Conservation (phyloP, 2,329 filamentous ascomycete species). For the Alternaria tenuissima region DNA sequence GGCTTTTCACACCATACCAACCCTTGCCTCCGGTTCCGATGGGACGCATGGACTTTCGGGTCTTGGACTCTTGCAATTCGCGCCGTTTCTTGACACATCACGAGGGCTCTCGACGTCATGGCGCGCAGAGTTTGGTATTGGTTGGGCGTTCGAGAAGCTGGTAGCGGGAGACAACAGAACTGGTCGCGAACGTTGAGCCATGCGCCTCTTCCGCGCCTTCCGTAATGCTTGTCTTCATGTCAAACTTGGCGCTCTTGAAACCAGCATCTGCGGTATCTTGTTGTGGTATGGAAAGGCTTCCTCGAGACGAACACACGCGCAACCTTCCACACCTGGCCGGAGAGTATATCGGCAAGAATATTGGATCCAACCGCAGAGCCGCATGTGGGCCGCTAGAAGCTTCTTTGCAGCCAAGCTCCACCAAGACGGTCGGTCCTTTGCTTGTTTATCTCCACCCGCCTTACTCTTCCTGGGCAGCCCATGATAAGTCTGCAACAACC, state of each 20-base stretch:
- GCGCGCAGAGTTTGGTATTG: conserved; percentile 1
- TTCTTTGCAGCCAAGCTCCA: conserved; percentile 42
- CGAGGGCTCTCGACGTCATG: conserved; percentile 11
- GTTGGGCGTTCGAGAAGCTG: conserved; percentile 5
- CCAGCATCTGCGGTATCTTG: neutral
- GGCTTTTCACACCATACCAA: conserved; percentile 4
- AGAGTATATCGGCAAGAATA: conserved; percentile 22
- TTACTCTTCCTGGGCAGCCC: conserved; percentile 22
- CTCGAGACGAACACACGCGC: conserved; percentile 1
- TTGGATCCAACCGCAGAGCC: conserved; percentile 34
- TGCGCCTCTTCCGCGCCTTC: conserved; percentile 11
- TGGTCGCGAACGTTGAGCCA: conserved; percentile 7
- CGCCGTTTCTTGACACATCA: conserved; percentile 12
- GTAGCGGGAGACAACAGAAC: neutral
- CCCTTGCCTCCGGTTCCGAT: conserved; percentile 10
- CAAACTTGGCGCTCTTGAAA: neutral
- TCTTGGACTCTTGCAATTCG: conserved; percentile 5
- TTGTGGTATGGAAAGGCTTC: neutral
- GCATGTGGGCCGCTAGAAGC: conserved; percentile 44
- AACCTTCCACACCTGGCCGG: conserved; percentile 9
- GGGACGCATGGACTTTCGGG: conserved; percentile 5
- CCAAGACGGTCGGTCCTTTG: conserved; percentile 32
- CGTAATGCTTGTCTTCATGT: conserved; percentile 7
- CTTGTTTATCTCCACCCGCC: conserved; percentile 31
- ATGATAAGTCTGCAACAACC: conserved; percentile 28